These are phyloP conservation scores for Multifurca ochricompacta DNA, from an alignment of 768 basidiomycete species.

Conservation along the genomic window DNA sequence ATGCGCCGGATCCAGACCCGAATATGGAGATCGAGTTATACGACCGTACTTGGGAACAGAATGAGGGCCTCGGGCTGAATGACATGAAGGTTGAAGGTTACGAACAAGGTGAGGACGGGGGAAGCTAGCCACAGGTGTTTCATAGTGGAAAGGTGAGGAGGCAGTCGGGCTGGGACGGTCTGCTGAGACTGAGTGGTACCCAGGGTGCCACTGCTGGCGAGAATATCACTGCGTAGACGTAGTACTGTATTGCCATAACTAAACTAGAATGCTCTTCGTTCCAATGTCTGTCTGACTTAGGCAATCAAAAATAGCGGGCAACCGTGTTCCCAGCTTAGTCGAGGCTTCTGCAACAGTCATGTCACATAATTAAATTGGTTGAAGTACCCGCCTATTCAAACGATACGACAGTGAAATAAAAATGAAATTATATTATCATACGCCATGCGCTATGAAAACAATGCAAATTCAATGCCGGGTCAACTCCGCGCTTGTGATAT, in stretches of 20 bases:
- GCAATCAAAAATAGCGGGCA: neutral
- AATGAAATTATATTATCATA: conserved; percentile 5
- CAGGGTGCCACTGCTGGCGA: too few species aligned
- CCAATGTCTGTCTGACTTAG: neutral
- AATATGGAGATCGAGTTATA: conserved; percentile 83
- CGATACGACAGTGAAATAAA: neutral
- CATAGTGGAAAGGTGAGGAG: neutral
- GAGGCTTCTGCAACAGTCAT: neutral
- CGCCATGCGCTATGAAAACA: neutral
- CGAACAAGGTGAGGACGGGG: conserved; percentile 29
- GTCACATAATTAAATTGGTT: neutral
- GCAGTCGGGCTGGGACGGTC: neutral
- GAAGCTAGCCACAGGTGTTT: neutral
- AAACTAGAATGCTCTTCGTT: neutral
- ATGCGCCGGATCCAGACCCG: conserved; percentile 94
- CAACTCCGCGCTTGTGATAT: neutral
- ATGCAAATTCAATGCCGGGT: neutral
- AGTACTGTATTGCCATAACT: neutral
- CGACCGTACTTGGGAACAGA: conserved; percentile 81
- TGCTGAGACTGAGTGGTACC: too few species aligned
- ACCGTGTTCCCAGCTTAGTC: too few species aligned
- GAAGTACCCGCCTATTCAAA: neutral
- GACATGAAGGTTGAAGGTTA: conserved; percentile 82
- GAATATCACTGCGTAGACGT: neutral
- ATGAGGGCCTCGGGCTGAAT: conserved; percentile 90